These are phyloP conservation scores for Xylaria sp. DNA, from an alignment of 2,329 filamentous ascomycete species.

Conservation along the genomic window DNA sequence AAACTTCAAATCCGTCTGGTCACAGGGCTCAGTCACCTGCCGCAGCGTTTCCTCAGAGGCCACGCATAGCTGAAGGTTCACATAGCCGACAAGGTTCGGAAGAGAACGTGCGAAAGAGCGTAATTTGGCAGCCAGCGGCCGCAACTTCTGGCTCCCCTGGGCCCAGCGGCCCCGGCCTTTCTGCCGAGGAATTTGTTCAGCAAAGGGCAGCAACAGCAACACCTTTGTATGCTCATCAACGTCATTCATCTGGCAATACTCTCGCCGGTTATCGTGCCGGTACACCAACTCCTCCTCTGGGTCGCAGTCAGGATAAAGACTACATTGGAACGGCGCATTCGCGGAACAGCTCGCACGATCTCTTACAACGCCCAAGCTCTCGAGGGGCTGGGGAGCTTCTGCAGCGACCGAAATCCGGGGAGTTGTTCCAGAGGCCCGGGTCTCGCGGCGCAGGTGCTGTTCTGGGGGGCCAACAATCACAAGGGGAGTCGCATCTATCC, in stretches of 20 bases:
- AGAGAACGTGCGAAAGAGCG: constrained; percentile 70
- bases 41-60: constrained; percentile 21
- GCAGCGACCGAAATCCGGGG: constrained; percentile 61
- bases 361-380: constrained; percentile 47
- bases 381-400: constrained; percentile 54
- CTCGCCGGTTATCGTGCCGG: constrained; percentile 53
- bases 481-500: constrained; percentile 73
- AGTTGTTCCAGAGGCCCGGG: constrained; percentile 57
- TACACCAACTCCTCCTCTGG: constrained; percentile 58
- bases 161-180: constrained; percentile 63
- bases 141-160: constrained; percentile 59
- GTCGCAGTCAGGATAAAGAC: constrained; percentile 56
- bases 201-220: constrained; percentile 71
- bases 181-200: constrained; percentile 85
- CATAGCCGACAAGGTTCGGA: constrained; percentile 61
- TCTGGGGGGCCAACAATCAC: constrained; percentile 54
- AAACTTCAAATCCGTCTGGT: constrained; percentile 51
- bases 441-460: constrained; percentile 66
- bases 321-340: constrained; percentile 55
- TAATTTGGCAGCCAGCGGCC: constrained; percentile 82
- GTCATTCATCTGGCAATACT: constrained; percentile 66
- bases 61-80: constrained; percentile 44
- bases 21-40: constrained; percentile 45
- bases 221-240: constrained; percentile 69
- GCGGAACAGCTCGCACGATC: constrained; percentile 58